These are phyloP conservation scores for Aspergillus brunneoviolaceus DNA, from an alignment of 2,329 filamentous ascomycete genomes.

Conservation along the genomic window DNA sequence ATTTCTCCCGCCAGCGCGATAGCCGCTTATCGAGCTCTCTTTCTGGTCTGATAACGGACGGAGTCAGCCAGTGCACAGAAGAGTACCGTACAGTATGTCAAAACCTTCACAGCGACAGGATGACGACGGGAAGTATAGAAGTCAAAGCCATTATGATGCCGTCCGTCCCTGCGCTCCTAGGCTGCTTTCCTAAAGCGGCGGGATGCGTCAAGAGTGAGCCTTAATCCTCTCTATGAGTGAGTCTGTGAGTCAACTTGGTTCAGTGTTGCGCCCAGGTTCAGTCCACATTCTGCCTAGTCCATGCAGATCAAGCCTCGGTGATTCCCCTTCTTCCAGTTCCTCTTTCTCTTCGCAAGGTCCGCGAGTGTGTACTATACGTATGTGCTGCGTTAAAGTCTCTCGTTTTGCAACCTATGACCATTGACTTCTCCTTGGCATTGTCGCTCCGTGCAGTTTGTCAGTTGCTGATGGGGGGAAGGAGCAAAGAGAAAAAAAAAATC, in stretches of 20 bases:
- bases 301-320: slow-evolving; percentile 18
- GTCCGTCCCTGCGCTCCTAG: background rate
- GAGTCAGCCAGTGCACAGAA: background rate
- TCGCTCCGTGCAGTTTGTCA: background rate
- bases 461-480: background rate
- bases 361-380: background rate
- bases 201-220: slow-evolving; percentile 1
- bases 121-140: background rate
- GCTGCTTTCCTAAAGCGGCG: slow-evolving; percentile 5
- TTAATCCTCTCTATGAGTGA: background rate
- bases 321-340: slow-evolving; percentile 7
- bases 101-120: slow-evolving; percentile 2
- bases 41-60: background rate
- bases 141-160: background rate
- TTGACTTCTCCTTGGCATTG: slow-evolving; percentile 8
- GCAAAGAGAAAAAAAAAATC: background rate
- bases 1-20: slow-evolving; percentile 8
- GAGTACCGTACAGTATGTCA: background rate
- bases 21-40: slow-evolving; percentile 8
- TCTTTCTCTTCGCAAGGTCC: background rate
- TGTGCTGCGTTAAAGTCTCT: background rate
- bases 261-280: slow-evolving; percentile 7
- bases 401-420: background rate
- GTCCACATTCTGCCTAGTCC: slow-evolving; percentile 15
- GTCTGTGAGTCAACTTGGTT: background rate